These are phyloP conservation scores for Dioszegia hungarica DNA, from an alignment of 768 basidiomycete species.

Conservation along the genomic window DNA sequence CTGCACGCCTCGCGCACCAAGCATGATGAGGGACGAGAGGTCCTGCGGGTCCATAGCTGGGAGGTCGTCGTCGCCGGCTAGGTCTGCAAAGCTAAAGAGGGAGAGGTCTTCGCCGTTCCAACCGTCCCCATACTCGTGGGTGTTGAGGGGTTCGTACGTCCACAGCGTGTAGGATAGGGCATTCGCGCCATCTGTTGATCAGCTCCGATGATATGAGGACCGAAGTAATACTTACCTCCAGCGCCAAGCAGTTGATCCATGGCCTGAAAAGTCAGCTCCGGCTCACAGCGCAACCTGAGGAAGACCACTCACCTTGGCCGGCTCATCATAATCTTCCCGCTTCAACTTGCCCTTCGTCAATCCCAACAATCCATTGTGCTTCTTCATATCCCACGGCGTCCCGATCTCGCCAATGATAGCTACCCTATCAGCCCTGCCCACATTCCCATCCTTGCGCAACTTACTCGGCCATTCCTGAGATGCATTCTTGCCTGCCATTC, in stretches of 20 bases:
- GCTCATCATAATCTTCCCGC: constrained; percentile 31
- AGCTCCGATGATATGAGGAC: constrained; percentile 46
- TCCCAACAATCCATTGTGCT: constrained; percentile 58
- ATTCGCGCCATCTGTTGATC: constrained; percentile 67
- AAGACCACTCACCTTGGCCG: constrained; percentile 23
- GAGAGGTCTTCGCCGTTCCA: constrained; percentile 55
- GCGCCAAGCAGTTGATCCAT: constrained; percentile 33
- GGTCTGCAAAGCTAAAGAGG: constrained; percentile 41
- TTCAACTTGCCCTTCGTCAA: constrained; percentile 34
- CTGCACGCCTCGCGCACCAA: constrained; percentile 72
- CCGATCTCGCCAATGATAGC: constrained; percentile 56
- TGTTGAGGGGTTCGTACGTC: constrained; percentile 67
- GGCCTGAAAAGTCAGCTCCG: constrained; percentile 1
- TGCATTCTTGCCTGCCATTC: constrained; percentile 1
- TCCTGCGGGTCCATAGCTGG: constrained; percentile 20
- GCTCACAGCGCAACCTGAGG: not conserved
- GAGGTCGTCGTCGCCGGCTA: constrained; percentile 21
- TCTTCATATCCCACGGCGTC: constrained; percentile 89
- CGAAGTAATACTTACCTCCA: constrained; percentile 59
- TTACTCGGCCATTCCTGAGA: constrained; percentile 1
- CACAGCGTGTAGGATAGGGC: constrained; percentile 75
- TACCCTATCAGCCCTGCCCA: not conserved
- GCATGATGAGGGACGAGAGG: constrained; percentile 19
- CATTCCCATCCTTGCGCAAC: no score
- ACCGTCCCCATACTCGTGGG: constrained; percentile 84